Evolutionary conservation across 2,329 filamentous ascomycete genomes (phyloP).

Genomic region (Talaromyces sp.): DNA sequence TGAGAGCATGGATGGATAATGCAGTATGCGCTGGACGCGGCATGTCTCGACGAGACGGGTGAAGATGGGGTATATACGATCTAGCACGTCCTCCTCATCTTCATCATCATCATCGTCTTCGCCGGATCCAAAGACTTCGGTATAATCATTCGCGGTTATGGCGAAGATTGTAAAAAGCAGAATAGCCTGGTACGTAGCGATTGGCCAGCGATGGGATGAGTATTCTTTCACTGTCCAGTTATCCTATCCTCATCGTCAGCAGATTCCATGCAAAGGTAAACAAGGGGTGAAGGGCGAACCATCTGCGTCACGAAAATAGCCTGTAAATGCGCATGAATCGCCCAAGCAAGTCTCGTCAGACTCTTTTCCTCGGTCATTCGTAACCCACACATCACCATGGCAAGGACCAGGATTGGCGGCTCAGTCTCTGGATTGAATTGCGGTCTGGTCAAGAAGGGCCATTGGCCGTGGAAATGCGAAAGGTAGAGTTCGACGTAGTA

Average conservation of each 20-base stretch:
- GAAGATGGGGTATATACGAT: conserved; percentile 24
- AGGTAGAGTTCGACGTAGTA: conserved; percentile 30
- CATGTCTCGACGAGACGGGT: conserved; percentile 29
- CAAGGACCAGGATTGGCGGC: conserved; percentile 30
- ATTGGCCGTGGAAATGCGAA: conserved; percentile 28
- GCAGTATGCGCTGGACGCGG: conserved; percentile 30
- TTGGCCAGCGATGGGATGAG: conserved; percentile 28
- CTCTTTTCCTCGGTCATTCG: conserved; percentile 26
- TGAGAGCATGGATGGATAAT: conserved; percentile 31
- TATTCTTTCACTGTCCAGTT: conserved; percentile 13
- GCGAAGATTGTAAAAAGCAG: conserved; percentile 34
- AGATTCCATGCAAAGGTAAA: neutral
- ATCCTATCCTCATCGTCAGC: neutral
- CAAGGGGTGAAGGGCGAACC: conserved; percentile 21
- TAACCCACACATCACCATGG: conserved; percentile 31
- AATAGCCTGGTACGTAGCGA: conserved; percentile 35
- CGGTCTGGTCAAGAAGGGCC: conserved; percentile 31
- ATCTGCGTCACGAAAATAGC: conserved; percentile 28
- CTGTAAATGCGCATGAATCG: conserved; percentile 28
- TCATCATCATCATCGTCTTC: neutral
- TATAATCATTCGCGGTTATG: conserved; percentile 12
- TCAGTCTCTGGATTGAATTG: conserved; percentile 27
- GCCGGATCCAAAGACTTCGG: neutral
- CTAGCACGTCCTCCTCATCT: conserved; percentile 15
- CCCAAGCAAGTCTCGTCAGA: conserved; percentile 26